phyloP scores from a whole-genome alignment of 169 alveolate genomes.

The Eimeria sp. region DNA sequence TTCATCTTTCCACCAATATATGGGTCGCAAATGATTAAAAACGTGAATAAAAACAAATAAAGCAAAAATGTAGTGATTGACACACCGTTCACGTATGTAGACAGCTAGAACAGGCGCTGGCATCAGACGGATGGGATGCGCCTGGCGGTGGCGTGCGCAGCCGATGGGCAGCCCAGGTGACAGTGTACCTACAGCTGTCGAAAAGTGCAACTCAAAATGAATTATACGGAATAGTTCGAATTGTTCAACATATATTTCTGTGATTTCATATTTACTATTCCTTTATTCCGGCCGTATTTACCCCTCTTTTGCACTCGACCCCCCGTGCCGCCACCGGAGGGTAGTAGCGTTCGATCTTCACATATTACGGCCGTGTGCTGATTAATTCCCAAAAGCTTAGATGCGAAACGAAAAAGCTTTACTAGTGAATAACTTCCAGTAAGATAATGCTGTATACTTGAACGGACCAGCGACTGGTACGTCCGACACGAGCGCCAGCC shows the following conservation, averaged over 20 bases:
- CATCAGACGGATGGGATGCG: conserved; percentile 32
- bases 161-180: neutral
- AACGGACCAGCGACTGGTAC: neutral
- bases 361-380: neutral
- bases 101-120: neutral
- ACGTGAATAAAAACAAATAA: neutral
- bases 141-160: conserved; percentile 64
- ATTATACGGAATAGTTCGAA: neutral
- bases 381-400: neutral
- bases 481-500: conserved; percentile 48
- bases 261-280: neutral
- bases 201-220: neutral
- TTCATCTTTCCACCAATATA: conserved; percentile 10
- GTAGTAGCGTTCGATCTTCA: neutral
- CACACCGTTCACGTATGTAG: neutral
- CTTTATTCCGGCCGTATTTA: neutral
- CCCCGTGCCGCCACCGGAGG: conserved; percentile 43
- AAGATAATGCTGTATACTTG: neutral
- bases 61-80: neutral
- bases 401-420: neutral
- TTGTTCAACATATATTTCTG: neutral
- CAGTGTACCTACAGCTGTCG: neutral
- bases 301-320: neutral
- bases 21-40: neutral
- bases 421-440: neutral